A percentile compares a stretch with the other conserved stretches of the same genome.
These are phyloP conservation scores for Candida schatavii DNA, from an alignment of 805 yeast species.

Conservation along the genomic window DNA sequence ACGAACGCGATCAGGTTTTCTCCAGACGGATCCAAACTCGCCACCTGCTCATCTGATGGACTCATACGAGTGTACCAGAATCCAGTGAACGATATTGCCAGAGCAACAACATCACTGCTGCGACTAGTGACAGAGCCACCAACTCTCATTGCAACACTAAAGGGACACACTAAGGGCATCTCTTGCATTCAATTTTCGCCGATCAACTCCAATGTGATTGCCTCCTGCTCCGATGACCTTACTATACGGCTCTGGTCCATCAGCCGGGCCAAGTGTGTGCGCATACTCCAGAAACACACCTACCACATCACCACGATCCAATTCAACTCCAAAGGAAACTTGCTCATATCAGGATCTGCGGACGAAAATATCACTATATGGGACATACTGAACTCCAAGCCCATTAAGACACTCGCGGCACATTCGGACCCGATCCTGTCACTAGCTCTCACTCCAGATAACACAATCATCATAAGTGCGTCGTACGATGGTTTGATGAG, in stretches of 20 bases:
- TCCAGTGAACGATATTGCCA: not conserved
- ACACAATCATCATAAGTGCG: slow-evolving; percentile 79
- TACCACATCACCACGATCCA: slow-evolving; percentile 74
- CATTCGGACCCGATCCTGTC: slow-evolving; percentile 89
- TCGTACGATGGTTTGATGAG: slow-evolving; percentile 91
- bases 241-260: slow-evolving; percentile 74
- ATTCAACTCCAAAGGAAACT: slow-evolving; percentile 72
- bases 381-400: slow-evolving; percentile 73
- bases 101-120: too few relatives aligned
- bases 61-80: slow-evolving; percentile 1
- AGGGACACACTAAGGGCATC: slow-evolving; percentile 68
- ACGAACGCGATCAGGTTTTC: slow-evolving; percentile 45
- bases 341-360: slow-evolving; percentile 77
- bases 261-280: slow-evolving; percentile 45
- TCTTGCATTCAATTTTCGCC: slow-evolving; percentile 80
- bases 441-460: slow-evolving; percentile 71
- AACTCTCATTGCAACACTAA: not conserved
- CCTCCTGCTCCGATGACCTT: slow-evolving; percentile 84
- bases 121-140: too few relatives aligned
- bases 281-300: slow-evolving; percentile 71
- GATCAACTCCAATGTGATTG: slow-evolving; percentile 60
- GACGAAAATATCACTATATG: slow-evolving; percentile 91
- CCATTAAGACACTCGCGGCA: slow-evolving; percentile 80
- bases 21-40: slow-evolving; percentile 73
- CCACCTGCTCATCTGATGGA: slow-evolving; percentile 96